Percentiles rank a stretch among this genome's conserved stretches.
Conservation (phyloP, 495 filamentous ascomycete species). For the Aspergillus leporis region DNA sequence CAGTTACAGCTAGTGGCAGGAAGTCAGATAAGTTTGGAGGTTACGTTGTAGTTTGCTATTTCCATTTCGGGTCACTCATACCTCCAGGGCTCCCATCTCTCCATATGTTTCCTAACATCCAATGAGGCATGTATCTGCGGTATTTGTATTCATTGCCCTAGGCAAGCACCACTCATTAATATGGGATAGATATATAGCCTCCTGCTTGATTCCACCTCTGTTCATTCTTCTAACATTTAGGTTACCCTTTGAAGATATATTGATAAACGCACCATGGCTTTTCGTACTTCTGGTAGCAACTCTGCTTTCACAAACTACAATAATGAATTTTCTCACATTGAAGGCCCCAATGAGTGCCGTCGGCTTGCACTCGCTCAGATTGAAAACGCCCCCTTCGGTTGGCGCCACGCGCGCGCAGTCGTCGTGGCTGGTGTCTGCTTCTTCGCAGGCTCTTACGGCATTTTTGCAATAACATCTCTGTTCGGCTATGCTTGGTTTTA, state of each 20-base stretch:
- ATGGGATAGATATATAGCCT: no score
- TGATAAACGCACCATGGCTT: neutral
- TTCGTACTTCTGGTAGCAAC: conserved; percentile 52
- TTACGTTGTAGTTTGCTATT: no score
- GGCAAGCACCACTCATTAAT: no score
- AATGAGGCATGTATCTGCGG: no score
- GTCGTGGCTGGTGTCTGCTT: conserved; percentile 83
- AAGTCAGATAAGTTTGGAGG: no score
- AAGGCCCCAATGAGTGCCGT: conserved; percentile 72
- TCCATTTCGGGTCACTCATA: no score
- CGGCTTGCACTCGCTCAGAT: conserved; percentile 75
- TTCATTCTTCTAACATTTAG: no score
- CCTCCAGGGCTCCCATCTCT: no score
- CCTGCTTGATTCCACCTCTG: no score
- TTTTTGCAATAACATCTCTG: conserved; percentile 80
- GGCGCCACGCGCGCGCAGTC: conserved; percentile 74
- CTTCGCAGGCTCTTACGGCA: conserved; percentile 79
- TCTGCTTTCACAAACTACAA: conserved; percentile 69
- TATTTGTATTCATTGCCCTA: no score
- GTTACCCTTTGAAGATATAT: neutral
- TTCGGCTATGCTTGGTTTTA: conserved; percentile 70
- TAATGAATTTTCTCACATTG: conserved; percentile 56
- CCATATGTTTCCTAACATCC: no score
- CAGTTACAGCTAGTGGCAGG: no score
- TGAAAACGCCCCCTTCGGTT: conserved; percentile 77